Evolutionary conservation across 1,284 basidiomycete species (phyloP).

Genomic region (Omphalotus olearius): DNA sequence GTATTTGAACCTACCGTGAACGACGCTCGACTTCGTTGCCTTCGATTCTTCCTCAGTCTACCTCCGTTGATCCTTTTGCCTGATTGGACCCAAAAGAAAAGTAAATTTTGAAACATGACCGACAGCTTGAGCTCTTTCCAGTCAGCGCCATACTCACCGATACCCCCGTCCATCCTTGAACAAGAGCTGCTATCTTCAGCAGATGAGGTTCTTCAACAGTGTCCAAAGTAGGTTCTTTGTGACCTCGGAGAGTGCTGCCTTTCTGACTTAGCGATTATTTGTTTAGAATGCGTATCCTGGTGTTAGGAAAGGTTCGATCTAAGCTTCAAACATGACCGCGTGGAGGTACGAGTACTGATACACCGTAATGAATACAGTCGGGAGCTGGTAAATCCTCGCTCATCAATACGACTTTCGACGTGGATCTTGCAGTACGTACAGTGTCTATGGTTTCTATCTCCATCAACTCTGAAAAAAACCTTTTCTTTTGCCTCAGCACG

Average conservation of each 20-base stretch:
- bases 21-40: too few species aligned
- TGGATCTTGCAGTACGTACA: slow-evolving; percentile 18
- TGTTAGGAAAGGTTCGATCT: slow-evolving; percentile 15
- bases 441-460: neutral
- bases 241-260: neutral
- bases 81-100: too few species aligned
- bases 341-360: too few species aligned
- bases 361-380: slow-evolving; percentile 10
- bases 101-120: too few species aligned
- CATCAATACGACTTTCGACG: slow-evolving; percentile 22
- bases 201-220: slow-evolving; percentile 3
- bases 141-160: too few species aligned
- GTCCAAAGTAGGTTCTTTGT: slow-evolving; percentile 1
- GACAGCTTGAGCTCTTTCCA: too few species aligned
- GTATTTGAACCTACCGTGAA: too few species aligned
- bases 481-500: slow-evolving; percentile 18
- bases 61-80: too few species aligned
- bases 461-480: neutral
- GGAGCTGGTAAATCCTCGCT: slow-evolving; percentile 24
- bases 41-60: too few species aligned
- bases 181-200: slow-evolving; percentile 3
- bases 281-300: slow-evolving; percentile 16
- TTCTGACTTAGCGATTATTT: neutral
- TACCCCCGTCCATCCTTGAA: neutral
- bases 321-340: too few species aligned